Evolutionary conservation across 371 early-diverging fungal species (phyloP).

Genomic region (Circinella umbellata): DNA sequence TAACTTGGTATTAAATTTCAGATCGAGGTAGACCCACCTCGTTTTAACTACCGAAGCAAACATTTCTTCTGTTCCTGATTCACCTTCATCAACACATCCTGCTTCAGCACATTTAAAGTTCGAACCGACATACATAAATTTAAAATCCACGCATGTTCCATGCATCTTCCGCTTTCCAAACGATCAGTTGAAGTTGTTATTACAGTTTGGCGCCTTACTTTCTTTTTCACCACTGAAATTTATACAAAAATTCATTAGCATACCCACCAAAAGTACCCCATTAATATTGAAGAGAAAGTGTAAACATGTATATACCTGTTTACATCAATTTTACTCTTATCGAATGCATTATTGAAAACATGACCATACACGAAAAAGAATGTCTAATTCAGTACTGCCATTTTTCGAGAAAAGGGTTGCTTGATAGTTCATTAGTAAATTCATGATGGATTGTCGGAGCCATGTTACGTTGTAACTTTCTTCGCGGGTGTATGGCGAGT

Average conservation of each 20-base stretch:
- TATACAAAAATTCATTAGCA: background rate
- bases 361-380: no score
- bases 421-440: background rate
- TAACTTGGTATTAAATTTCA: no score
- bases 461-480: background rate
- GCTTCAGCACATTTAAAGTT: background rate
- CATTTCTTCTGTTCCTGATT: background rate
- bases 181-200: background rate
- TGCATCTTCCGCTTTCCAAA: background rate
- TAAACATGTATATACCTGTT: no score
- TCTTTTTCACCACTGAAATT: background rate
- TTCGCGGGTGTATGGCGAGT: background rate
- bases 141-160: background rate
- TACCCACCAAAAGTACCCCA: no score
- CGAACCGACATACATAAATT: background rate
- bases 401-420: background rate
- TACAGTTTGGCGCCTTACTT: background rate
- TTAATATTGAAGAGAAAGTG: no score
- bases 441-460: background rate
- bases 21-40: no score
- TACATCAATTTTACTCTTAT: no score
- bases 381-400: background rate
- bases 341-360: background rate
- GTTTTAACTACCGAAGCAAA: no score
- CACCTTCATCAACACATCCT: background rate